A percentile compares a stretch with the other conserved stretches of the same genome.
Evolutionary conservation across 371 early-diverging fungal genomes (phyloP).

Genomic region (Lichtheimia corymbifera): DNA sequence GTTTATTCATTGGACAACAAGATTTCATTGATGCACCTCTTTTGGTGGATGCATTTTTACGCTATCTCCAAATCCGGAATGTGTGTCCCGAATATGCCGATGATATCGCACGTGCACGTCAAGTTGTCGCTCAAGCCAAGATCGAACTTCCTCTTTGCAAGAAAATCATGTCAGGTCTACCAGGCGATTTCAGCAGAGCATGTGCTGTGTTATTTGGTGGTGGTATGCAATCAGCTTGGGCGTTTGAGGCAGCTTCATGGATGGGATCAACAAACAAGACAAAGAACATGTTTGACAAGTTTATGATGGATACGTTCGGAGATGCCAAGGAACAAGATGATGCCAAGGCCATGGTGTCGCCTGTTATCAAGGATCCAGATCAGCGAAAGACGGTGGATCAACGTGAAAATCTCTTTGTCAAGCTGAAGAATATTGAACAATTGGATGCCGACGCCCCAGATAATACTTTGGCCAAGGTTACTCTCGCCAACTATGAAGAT

Average conservation of each 20-base stretch:
- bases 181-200: constrained; percentile 52
- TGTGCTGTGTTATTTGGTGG: constrained; percentile 50
- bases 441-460: constrained; percentile 13
- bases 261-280: constrained; percentile 22
- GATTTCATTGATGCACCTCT: constrained; percentile 50
- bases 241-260: constrained; percentile 29
- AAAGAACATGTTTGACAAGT: constrained; percentile 25
- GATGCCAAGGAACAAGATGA: constrained; percentile 15
- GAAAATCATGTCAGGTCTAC: constrained; percentile 27
- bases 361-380: constrained; percentile 17
- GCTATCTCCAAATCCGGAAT: constrained; percentile 55
- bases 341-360: constrained; percentile 13
- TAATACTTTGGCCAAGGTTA: constrained; percentile 19
- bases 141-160: constrained; percentile 54
- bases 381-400: constrained; percentile 20
- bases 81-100: constrained; percentile 59
- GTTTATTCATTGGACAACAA: constrained; percentile 42
- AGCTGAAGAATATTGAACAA: constrained; percentile 15
- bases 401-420: constrained; percentile 21
- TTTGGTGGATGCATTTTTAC: constrained; percentile 52
- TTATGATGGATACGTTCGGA: constrained; percentile 26
- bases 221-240: constrained; percentile 17
- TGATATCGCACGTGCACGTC: constrained; percentile 48
- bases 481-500: constrained; percentile 20
- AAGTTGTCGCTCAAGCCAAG: constrained; percentile 46